Percentiles rank a stretch among this genome's conserved stretches.
Evolutionary conservation across 1,139 yeast genomes (phyloP).

Genomic region (Candida anutae): DNA sequence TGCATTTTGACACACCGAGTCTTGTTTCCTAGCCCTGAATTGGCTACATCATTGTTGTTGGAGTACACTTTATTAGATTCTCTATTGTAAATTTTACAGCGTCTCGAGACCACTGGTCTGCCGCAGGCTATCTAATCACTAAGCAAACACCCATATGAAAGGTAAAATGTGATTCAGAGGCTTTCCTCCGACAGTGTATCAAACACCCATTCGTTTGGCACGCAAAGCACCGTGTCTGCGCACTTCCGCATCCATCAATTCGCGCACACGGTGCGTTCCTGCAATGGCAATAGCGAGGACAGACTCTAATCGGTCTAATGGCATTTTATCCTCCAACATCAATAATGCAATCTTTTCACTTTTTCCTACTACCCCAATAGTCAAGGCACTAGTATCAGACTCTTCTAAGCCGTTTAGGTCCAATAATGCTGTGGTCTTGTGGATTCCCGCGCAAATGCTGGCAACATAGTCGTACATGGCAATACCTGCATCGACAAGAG

Average conservation of each 20-base stretch:
- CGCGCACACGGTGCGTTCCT: constrained; percentile 80
- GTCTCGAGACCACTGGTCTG: too few relatives aligned
- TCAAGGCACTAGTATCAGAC: constrained; percentile 68
- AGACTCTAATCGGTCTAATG: constrained; percentile 70
- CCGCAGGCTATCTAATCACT: too few relatives aligned
- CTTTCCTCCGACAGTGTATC: too few relatives aligned
- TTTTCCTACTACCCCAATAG: constrained; percentile 79
- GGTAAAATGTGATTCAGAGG: too few relatives aligned
- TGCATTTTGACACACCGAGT: not conserved
- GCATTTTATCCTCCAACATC: constrained; percentile 76
- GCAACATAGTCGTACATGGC: constrained; percentile 89
- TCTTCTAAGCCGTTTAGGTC: constrained; percentile 84
- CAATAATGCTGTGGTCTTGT: constrained; percentile 66
- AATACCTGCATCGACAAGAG: constrained; percentile 90
- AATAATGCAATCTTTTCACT: constrained; percentile 71
- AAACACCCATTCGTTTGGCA: not conserved
- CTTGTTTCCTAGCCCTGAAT: not conserved
- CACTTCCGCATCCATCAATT: constrained; percentile 79
- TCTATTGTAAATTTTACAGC: too few relatives aligned
- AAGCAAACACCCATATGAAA: too few relatives aligned
- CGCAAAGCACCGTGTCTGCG: constrained; percentile 49
- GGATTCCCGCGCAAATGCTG: constrained; percentile 72
- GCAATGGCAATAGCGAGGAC: constrained; percentile 80
- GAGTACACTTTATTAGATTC: too few relatives aligned
- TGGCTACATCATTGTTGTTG: too few relatives aligned